Conservation (phyloP, 2,329 filamentous ascomycete species). For the Apiospora phragmitis region DNA sequence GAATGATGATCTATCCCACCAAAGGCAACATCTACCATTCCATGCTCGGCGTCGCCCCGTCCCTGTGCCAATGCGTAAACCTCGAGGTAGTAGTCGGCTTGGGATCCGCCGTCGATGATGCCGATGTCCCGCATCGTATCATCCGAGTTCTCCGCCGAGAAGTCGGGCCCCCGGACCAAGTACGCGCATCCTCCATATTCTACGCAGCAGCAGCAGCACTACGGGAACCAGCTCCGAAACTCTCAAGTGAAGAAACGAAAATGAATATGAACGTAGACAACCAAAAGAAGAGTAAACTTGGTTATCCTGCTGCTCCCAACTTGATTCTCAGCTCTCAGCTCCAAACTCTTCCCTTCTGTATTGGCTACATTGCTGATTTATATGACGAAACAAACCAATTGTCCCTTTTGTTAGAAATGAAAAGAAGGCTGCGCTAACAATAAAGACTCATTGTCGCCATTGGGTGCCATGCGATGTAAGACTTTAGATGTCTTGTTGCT, state of each 20-base stretch:
- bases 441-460: neutral
- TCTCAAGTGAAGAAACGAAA: neutral
- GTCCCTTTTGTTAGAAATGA: neutral
- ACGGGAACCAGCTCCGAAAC: neutral
- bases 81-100: neutral
- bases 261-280: neutral
- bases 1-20: neutral
- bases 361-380: neutral
- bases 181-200: neutral
- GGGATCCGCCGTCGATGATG: neutral
- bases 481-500: neutral
- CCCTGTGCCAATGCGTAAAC: neutral
- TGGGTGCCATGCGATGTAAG: neutral
- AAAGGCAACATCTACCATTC: neutral
- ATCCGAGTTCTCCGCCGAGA: neutral
- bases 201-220: neutral
- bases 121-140: neutral
- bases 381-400: neutral
- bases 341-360: neutral
- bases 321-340: neutral
- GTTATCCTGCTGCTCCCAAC: neutral
- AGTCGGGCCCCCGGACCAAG: neutral
- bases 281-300: neutral
- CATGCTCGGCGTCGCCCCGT: neutral
- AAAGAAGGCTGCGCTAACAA: neutral